Conservation (phyloP, 805 yeast genomes). For the Dipodascopsis uninucleata region DNA sequence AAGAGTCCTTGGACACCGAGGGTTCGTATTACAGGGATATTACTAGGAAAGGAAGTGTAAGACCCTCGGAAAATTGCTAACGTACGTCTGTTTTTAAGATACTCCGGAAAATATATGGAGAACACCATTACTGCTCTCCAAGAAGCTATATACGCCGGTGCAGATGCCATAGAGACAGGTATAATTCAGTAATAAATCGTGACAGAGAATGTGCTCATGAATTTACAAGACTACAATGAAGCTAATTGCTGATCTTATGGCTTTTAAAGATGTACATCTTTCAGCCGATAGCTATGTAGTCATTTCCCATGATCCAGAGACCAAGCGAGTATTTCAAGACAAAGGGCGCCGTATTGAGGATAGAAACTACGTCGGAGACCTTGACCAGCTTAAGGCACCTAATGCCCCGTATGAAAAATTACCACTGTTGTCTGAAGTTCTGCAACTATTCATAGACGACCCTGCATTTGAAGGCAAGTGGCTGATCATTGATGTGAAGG, state of each 20-base stretch:
- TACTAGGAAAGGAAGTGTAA: too few relatives aligned
- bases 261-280: constrained; percentile 44
- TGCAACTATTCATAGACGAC: constrained; percentile 8
- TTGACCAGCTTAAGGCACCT: constrained; percentile 39
- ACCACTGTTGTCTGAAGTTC: constrained; percentile 21
- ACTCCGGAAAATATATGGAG: constrained; percentile 30
- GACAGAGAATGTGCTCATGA: neutral
- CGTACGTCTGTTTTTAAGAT: constrained; percentile 4
- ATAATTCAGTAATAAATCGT: constrained; percentile 1
- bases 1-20: constrained; percentile 29
- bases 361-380: constrained; percentile 38
- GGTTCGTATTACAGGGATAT: constrained; percentile 15
- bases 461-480: constrained; percentile 17
- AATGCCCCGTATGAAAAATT: constrained; percentile 31
- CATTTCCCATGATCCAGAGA: constrained; percentile 50
- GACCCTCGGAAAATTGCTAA: neutral
- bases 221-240: neutral
- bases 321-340: constrained; percentile 49
- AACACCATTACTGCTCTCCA: constrained; percentile 41
- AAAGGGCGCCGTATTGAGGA: constrained; percentile 39
- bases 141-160: constrained; percentile 47
- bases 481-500: constrained; percentile 25
- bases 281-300: constrained; percentile 52
- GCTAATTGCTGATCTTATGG: neutral
- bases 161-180: constrained; percentile 48